Conservation (phyloP, 2,329 filamentous ascomycete species). For the Dothideomycetes sp. region DNA sequence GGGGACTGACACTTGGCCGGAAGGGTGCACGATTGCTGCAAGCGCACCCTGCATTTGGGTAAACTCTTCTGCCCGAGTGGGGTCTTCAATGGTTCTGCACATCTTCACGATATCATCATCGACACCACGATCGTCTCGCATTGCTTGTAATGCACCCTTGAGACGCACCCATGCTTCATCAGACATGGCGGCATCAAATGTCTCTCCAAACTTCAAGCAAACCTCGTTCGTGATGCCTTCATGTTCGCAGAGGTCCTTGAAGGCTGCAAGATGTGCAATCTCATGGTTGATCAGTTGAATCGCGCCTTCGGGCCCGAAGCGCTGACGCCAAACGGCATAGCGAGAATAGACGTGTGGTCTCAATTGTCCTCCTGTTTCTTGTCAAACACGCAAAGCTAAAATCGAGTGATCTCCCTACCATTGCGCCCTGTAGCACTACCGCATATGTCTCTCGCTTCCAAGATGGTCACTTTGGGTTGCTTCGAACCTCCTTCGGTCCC, state of each 20-base stretch:
- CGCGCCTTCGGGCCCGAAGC: conserved; percentile 23
- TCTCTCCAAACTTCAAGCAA: conserved; percentile 24
- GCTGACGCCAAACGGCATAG: conserved; percentile 22
- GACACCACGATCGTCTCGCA: conserved; percentile 23
- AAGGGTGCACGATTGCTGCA: conserved; percentile 24
- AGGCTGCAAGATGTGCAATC: conserved; percentile 21
- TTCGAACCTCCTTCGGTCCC: no score
- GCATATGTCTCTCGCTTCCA: conserved; percentile 31
- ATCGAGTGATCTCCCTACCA: conserved; percentile 14
- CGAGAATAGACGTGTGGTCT: conserved; percentile 25
- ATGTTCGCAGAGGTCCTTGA: conserved; percentile 16
- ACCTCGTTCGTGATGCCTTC: conserved; percentile 24
- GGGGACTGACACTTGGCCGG: conserved; percentile 19
- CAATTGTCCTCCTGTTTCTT: conserved; percentile 19
- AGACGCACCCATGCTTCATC: conserved; percentile 24
- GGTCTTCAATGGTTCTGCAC: conserved; percentile 18
- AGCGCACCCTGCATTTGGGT: conserved; percentile 26
- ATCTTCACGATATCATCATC: conserved; percentile 23
- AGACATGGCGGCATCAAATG: conserved; percentile 28
- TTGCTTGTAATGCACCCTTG: conserved; percentile 22
- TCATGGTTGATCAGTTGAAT: conserved; percentile 21
- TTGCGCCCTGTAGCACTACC: conserved; percentile 34
- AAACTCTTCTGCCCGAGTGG: conserved; percentile 22
- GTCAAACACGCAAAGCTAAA: not conserved
- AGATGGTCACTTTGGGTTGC: conserved; percentile 25